Evolutionary conservation across 164 flowering plant genomes (phyloP).

Genomic region (Pachysandra terminalis): DNA sequence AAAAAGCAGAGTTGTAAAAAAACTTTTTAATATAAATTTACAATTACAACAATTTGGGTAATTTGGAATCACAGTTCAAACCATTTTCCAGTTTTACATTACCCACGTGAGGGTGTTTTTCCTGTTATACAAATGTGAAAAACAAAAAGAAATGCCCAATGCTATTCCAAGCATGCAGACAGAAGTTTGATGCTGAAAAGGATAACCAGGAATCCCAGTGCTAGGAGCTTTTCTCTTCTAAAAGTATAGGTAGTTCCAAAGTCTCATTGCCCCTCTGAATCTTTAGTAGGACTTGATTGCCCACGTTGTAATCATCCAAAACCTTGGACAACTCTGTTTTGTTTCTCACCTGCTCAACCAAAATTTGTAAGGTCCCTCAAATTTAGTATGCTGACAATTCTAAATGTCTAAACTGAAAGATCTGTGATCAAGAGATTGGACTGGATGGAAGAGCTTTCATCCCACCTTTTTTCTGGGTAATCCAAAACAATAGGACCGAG

Average conservation of each 20-base stretch:
- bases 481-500: neutral
- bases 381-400: no score
- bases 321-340: slow-evolving; percentile 62
- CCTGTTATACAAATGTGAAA: neutral
- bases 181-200: neutral
- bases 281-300: slow-evolving; percentile 57
- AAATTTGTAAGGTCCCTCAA: neutral
- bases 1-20: no score
- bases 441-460: neutral
- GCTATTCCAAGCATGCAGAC: neutral
- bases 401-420: neutral
- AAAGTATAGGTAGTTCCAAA: slow-evolving; percentile 57
- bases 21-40: no score
- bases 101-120: neutral
- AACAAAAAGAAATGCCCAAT: neutral
- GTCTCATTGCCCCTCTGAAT: slow-evolving; percentile 56
- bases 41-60: neutral
- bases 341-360: slow-evolving; percentile 60
- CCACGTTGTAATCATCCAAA: slow-evolving; percentile 74
- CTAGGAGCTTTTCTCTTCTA: slow-evolving; percentile 57
- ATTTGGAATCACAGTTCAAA: neutral
- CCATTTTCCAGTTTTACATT: neutral
- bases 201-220: neutral
- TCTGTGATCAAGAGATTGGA: neutral
- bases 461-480: neutral